phyloP scores from a whole-genome alignment of 2,329 filamentous ascomycete genomes.

The Hypoxylon sp. region DNA sequence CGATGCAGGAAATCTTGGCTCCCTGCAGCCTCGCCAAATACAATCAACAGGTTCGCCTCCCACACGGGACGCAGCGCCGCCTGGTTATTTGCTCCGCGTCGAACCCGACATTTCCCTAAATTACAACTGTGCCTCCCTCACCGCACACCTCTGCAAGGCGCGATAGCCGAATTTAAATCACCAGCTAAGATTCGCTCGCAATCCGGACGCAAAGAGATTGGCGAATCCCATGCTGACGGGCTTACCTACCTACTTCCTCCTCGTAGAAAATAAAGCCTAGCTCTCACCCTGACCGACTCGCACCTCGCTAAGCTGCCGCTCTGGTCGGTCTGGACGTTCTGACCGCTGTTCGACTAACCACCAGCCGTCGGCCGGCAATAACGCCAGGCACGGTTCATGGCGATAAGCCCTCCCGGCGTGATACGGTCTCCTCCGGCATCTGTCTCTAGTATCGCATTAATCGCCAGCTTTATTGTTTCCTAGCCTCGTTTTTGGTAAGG shows the following conservation, averaged over 20 bases:
- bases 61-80: constrained; percentile 32
- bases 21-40: constrained; percentile 48
- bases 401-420: constrained; percentile 25
- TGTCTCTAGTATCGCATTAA: neutral
- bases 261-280: constrained; percentile 13
- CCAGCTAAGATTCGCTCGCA: constrained; percentile 8
- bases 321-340: constrained; percentile 9
- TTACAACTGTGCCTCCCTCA: constrained; percentile 23
- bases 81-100: constrained; percentile 33
- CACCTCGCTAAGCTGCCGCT: constrained; percentile 7
- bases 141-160: constrained; percentile 33
- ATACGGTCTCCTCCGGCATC: constrained; percentile 19
- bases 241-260: neutral
- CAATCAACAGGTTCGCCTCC: constrained; percentile 38
- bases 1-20: constrained; percentile 46
- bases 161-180: constrained; percentile 33
- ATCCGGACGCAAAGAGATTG: constrained; percentile 25
- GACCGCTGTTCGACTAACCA: constrained; percentile 29
- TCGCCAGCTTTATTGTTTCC: neutral
- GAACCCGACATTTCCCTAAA: constrained; percentile 40
- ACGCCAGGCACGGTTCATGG: constrained; percentile 11
- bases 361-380: constrained; percentile 22
- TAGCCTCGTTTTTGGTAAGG: constrained; percentile 7
- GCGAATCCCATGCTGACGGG: constrained; percentile 24
- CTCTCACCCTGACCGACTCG: constrained; percentile 29